phyloP scores from a whole-genome alignment of 2,329 filamentous ascomycete genomes.

The Fusarium denticulatum region DNA sequence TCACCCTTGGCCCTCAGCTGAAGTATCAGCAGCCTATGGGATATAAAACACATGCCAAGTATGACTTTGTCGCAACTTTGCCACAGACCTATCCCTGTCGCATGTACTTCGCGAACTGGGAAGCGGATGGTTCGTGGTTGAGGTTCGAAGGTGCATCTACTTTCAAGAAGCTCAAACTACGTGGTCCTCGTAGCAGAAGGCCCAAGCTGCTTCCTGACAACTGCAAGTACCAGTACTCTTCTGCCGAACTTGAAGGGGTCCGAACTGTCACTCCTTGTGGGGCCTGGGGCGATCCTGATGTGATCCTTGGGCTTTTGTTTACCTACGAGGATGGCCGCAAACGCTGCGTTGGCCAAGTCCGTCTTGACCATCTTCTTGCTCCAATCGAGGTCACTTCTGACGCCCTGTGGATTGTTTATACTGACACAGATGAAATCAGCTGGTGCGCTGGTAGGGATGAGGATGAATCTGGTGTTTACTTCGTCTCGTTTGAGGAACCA shows the following conservation, averaged over 20 bases:
- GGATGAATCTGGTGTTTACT: not conserved
- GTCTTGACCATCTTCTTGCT: fast-evolving
- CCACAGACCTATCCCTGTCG: not conserved
- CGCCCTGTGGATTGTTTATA: fast-evolving
- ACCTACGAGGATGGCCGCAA: fast-evolving
- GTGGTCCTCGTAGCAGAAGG: fast-evolving
- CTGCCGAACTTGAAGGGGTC: fast-evolving
- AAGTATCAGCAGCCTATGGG: fast-evolving
- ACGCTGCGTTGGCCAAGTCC: not conserved
- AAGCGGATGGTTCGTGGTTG: fast-evolving
- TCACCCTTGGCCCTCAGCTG: not conserved
- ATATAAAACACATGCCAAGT: not conserved
- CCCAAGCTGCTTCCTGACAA: fast-evolving
- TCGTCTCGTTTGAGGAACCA: not conserved
- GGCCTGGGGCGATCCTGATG: fast-evolving
- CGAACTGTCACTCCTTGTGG: not conserved
- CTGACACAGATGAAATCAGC: not conserved
- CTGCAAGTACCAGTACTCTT: not conserved
- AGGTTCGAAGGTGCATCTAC: not conserved
- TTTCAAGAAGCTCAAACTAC: fast-evolving
- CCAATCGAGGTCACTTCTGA: not conserved
- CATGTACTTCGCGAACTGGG: not conserved
- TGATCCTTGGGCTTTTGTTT: not conserved
- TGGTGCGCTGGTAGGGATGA: fast-evolving
- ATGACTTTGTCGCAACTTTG: fast-evolving